A percentile compares a stretch with the other conserved stretches of the same genome.
These are phyloP conservation scores for Serpula lacrymans DNA, from an alignment of 768 basidiomycete species.

Conservation along the genomic window DNA sequence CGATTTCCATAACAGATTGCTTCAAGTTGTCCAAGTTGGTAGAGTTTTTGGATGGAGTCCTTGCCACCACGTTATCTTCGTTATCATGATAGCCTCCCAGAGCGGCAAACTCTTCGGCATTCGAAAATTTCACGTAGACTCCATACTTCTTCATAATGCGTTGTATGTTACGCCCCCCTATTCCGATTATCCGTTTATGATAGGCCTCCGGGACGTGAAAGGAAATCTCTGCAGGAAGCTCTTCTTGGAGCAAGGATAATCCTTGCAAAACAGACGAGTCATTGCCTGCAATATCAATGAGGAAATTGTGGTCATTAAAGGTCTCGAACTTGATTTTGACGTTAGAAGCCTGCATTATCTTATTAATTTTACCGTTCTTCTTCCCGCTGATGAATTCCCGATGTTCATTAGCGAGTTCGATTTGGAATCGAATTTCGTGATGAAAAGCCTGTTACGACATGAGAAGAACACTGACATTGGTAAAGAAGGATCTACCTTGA, in stretches of 20 bases:
- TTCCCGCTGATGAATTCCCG: slow-evolving; percentile 98
- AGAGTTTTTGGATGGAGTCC: slow-evolving; percentile 97
- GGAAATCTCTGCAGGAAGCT: slow-evolving; percentile 96
- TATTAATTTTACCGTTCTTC: slow-evolving; percentile 99
- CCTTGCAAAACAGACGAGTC: slow-evolving; percentile 86
- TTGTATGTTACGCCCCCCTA: slow-evolving; percentile 96
- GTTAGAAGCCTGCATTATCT: slow-evolving; percentile 96
- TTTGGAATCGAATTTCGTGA: slow-evolving; percentile 97
- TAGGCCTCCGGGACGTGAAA: slow-evolving; percentile 99
- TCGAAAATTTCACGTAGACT: slow-evolving; percentile 99
- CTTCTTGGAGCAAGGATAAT: slow-evolving; percentile 87
- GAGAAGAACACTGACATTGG: neutral
- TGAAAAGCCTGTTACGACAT: slow-evolving; percentile 68
- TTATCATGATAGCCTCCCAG: slow-evolving; percentile 95
- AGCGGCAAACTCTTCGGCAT: slow-evolving; percentile 94
- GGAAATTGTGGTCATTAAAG: slow-evolving; percentile 93
- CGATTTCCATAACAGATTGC: slow-evolving; percentile 95
- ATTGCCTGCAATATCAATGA: slow-evolving; percentile 86
- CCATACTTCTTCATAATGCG: slow-evolving; percentile 99
- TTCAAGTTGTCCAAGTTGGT: slow-evolving; percentile 93
- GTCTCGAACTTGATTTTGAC: slow-evolving; percentile 99
- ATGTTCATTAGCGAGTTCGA: slow-evolving; percentile 96
- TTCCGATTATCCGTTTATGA: slow-evolving; percentile 98
- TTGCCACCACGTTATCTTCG: slow-evolving; percentile 98
- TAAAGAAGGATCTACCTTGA: slow-evolving; percentile 60